These are phyloP conservation scores for Pharnaceum exiguum DNA, from an alignment of 148 eudicot genomes.

Conservation along the genomic window DNA sequence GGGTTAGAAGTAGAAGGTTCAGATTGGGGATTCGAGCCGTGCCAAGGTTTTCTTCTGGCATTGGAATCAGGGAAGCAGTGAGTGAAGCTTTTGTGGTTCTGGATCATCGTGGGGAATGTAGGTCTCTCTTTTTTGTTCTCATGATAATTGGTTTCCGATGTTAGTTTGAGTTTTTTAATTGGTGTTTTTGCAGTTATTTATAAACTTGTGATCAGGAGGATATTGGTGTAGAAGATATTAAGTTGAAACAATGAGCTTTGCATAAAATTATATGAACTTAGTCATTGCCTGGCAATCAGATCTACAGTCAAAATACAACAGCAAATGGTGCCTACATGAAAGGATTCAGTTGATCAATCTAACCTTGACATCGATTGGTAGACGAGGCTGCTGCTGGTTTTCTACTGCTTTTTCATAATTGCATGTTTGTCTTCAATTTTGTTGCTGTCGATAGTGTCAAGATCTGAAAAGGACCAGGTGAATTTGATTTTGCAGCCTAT, in stretches of 20 bases:
- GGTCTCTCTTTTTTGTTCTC: constrained; percentile 18
- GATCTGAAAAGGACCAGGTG: not conserved
- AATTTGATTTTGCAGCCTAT: constrained; percentile 46
- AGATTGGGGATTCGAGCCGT: constrained; percentile 53
- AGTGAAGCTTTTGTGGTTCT: constrained; percentile 68
- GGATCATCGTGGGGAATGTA: constrained; percentile 95
- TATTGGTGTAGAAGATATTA: no score
- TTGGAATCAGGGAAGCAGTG: constrained; percentile 56
- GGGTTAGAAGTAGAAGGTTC: constrained; percentile 73
- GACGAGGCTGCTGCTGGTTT: no score
- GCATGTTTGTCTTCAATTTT: not conserved
- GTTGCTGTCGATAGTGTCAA: not conserved
- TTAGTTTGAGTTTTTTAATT: not conserved
- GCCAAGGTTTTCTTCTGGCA: constrained; percentile 23
- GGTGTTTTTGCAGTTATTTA: not conserved
- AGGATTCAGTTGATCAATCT: no score
- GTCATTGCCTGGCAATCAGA: no score
- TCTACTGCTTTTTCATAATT: no score
- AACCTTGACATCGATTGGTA: no score
- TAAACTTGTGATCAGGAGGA: no score
- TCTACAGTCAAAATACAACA: no score
- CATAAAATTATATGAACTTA: no score
- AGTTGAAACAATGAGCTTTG: no score
- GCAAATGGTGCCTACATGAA: no score
- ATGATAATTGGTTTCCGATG: no score